These are phyloP conservation scores for Solanum hybrid DNA, from an alignment of 305 asterid genomes.

Conservation along the genomic window DNA sequence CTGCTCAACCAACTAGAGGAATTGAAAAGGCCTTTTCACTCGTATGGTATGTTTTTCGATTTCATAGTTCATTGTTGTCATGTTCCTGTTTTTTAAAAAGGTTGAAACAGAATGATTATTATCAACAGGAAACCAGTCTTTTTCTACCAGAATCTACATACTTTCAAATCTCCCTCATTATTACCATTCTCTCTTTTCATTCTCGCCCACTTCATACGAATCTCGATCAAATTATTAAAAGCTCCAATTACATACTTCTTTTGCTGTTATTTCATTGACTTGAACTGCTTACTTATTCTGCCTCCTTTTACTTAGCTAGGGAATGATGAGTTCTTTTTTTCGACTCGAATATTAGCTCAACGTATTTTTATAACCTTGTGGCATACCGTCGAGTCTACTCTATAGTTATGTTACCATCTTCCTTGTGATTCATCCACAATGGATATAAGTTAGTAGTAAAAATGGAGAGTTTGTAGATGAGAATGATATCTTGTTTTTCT, in stretches of 20 bases:
- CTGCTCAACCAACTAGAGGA: conserved; percentile 39
- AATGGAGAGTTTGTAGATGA: background rate
- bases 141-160: conserved; percentile 30
- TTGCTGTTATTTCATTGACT: background rate
- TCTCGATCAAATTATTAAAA: conserved; percentile 9
- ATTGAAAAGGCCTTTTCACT: conserved; percentile 13
- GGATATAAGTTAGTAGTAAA: background rate
- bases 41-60: conserved; percentile 17
- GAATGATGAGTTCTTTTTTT: background rate
- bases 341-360: background rate
- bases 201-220: conserved; percentile 4
- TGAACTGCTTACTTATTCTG: background rate
- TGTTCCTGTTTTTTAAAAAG: conserved; percentile 15
- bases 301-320: background rate
- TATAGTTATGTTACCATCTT: background rate
- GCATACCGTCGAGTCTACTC: background rate
- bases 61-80: conserved; percentile 16
- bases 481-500: background rate
- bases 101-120: conserved; percentile 25
- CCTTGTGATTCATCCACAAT: background rate
- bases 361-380: background rate
- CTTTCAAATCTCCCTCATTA: conserved; percentile 30
- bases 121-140: conserved; percentile 18
- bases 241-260: conserved; percentile 1
- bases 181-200: conserved; percentile 14